Percentiles rank a stretch among this genome's conserved stretches.
Conservation (phyloP, 129 eudicot species). For the Tanacetum coccineum region DNA sequence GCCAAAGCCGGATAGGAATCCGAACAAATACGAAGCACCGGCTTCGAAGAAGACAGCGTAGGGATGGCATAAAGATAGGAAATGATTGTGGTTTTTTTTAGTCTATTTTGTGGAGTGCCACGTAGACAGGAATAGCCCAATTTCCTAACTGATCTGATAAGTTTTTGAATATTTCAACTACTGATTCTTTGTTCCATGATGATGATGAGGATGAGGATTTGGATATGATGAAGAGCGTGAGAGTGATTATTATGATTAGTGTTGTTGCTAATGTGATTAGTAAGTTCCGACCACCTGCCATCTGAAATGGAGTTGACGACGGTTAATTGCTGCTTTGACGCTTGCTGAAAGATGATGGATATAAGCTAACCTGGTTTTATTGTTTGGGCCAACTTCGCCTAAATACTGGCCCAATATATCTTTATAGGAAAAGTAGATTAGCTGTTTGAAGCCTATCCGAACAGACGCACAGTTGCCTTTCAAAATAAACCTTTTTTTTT, state of each 20-base stretch:
- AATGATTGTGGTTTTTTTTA: constrained; percentile 73
- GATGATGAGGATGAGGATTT: constrained; percentile 19
- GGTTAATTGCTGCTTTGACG: too few species aligned
- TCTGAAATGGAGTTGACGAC: constrained; percentile 4
- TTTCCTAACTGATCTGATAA: constrained; percentile 65
- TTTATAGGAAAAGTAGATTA: too few species aligned
- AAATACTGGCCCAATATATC: too few species aligned
- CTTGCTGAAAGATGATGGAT: too few species aligned
- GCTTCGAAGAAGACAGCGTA: constrained; percentile 93
- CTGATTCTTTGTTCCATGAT: constrained; percentile 37
- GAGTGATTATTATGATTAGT: constrained; percentile 21
- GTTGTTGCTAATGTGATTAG: constrained; percentile 3
- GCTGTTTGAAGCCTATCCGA: too few species aligned
- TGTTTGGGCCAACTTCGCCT: too few species aligned
- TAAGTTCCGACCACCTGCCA: constrained; percentile 29
- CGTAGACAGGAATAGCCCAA: constrained; percentile 93
- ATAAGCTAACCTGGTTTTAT: too few species aligned
- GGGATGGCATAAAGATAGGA: constrained; percentile 72
- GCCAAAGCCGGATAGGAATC: constrained; percentile 78
- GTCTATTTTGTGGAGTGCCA: constrained; percentile 65
- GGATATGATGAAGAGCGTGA: constrained; percentile 22
- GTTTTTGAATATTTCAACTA: constrained; percentile 37
- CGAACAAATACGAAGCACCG: constrained; percentile 82
- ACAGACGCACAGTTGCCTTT: too few species aligned
- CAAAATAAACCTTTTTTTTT: too few species aligned